Evolutionary conservation across 1,284 basidiomycete species (phyloP).

Genomic region (Marasmius oreades): DNA sequence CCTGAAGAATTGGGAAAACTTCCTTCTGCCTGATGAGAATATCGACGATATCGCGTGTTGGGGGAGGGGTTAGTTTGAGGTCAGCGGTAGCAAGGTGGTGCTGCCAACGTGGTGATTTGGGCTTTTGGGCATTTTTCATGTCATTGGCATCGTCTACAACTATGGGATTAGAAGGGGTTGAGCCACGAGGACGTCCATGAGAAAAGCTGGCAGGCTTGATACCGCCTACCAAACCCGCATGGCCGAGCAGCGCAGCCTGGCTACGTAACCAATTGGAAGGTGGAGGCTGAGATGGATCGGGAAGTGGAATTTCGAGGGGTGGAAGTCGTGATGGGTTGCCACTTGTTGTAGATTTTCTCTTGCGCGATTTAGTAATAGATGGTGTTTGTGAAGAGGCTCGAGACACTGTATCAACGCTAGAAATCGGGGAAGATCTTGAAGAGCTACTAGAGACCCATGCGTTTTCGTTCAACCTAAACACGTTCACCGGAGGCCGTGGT

Average conservation of each 20-base stretch:
- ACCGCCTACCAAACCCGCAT: slow-evolving; percentile 63
- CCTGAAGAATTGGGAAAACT: slow-evolving; percentile 61
- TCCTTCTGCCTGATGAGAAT: slow-evolving; percentile 61
- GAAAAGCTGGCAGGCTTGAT: slow-evolving; percentile 55
- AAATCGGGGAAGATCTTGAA: slow-evolving; percentile 3
- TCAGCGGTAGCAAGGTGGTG: slow-evolving; percentile 23
- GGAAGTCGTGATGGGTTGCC: slow-evolving; percentile 28
- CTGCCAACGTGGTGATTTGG: slow-evolving; percentile 7
- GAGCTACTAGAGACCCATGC: slow-evolving; percentile 5
- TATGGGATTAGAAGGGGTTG: slow-evolving; percentile 60
- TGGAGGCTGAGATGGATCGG: slow-evolving; percentile 52
- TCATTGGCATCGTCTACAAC: slow-evolving; percentile 60
- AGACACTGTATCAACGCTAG: background rate
- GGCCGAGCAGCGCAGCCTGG: slow-evolving; percentile 65
- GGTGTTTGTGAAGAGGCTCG: slow-evolving; percentile 7
- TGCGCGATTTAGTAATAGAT: slow-evolving; percentile 11
- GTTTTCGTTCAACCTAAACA: slow-evolving; percentile 3
- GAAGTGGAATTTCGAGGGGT: slow-evolving; percentile 54
- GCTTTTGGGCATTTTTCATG: slow-evolving; percentile 8
- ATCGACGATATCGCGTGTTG: slow-evolving; percentile 53
- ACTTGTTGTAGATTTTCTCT: slow-evolving; percentile 24
- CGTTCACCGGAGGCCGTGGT: slow-evolving; percentile 37
- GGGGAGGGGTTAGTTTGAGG: slow-evolving; percentile 38
- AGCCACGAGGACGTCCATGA: slow-evolving; percentile 41
- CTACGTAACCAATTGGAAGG: slow-evolving; percentile 72